Evolutionary conservation across 1,284 basidiomycete species (phyloP), one percentile per base, ranked within the genome.

Genomic region (Pseudozyma thailandica): DNA sequence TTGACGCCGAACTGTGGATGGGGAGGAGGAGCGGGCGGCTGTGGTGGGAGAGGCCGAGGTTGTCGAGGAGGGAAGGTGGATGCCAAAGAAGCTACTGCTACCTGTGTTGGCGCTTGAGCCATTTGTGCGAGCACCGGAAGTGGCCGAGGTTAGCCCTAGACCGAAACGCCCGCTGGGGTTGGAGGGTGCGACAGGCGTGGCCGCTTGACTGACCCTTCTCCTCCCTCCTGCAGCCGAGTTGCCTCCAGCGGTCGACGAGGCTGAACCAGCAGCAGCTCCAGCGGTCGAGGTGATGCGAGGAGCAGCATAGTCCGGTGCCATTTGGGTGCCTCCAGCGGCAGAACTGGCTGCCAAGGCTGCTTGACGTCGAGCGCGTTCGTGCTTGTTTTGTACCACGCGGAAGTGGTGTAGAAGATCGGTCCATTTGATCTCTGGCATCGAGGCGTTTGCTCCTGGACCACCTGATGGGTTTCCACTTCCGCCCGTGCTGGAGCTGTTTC

Each of bases 341-440:
- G 31, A 44, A 2, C 46, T 44, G 4, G 50, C 33, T 6, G 63
- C 70, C 25, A 44, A 21, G 12, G 55, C 55, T 13, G 58, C 54
- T 35, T 66, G 59, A 12, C 68, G 42, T n/a, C 70, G 58, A 7
- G 65, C 61, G n/a, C 72, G 63, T 51, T 82, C 81, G 48, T 82
- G 79, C 39, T 76, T 74, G 42, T 59, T 51, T 63, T 82, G 81
- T 6, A 76, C 70, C n/a, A 75, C 41, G 35, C 78, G 64, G 50
- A 82, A 81, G 53, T 81, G 78, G 20, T 71, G 62, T 18, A 82
- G 63, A 38, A 82, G 51, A 46, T 82, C 81, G 30, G 47, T 56
- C 81, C 81, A 82, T 28, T 75, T 75, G 49, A 82, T 63, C 21
- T 81, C 78, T 26, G 57, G 57, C 33, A 68, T 58, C 30, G 62